Evolutionary conservation across 441 rosid genomes (phyloP), one percentile per base, ranked within the genome.

Genomic region (Dalechampia spathulata): DNA sequence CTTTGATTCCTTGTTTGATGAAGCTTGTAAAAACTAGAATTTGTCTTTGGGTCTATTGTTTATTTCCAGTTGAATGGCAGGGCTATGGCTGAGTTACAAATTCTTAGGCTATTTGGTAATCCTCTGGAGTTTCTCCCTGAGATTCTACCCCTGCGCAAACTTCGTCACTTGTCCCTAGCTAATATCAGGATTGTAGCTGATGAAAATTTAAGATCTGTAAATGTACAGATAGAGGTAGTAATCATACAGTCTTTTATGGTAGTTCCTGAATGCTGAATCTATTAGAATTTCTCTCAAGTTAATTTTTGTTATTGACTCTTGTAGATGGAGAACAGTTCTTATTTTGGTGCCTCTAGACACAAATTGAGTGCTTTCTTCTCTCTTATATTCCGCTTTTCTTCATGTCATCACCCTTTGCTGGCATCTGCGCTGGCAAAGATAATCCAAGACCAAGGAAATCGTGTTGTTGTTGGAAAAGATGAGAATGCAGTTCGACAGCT

Each of bases 91-190:
- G 95, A 82, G 74, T 68, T 93, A 54, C 77, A 74, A 63, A 86
- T 85, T 79, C 83, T 93, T 38, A 77, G 95, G 72, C 81, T 93
- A 47, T 93, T 93, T 74, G 97, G 97, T 26, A 93, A 93, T 58
- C 99, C 99, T 57, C 83, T 93, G 63, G 99, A 93, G 57, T 93
- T 86, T 69, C 97, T 93, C 68, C 99, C 99, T 48, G 99, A 93
- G 68, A 89, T 93, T 72, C 69, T 93, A 66, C 97, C 96, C 4
- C 69, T 93, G 44, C 84, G 68, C 70, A 90, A 89, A 79, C 90
- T 93, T 62, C 90, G 82, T 38, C 96, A 93, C 67, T 68, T 93
- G 75, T 82, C 99, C 62, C 87, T 93, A 58, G 99, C 92, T 46
- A 87, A 90, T 81, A 73, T 87, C 64, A 87, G 92, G 65, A 85